Conservation (phyloP, 441 rosid genomes). For the Eruca vesicaria region DNA sequence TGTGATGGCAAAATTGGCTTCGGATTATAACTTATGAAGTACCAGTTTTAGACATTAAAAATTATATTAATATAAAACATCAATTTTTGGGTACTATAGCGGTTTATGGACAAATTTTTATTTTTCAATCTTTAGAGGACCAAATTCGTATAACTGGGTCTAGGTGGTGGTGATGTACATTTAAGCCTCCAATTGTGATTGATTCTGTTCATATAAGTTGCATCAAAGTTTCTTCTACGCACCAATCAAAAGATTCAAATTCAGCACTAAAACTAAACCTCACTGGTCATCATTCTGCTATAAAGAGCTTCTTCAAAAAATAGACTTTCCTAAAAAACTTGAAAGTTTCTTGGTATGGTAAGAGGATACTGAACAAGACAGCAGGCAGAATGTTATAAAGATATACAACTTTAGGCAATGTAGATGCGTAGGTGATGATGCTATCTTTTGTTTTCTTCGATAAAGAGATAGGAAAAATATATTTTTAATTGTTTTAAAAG, state of each 20-base stretch:
- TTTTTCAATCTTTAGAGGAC: too few relatives aligned
- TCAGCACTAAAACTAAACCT: background rate
- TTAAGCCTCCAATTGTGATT: background rate
- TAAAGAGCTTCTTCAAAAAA: background rate
- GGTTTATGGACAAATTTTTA: too few relatives aligned
- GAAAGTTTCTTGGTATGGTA: slow-evolving; percentile 22
- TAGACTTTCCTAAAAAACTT: too few relatives aligned
- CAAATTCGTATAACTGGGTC: too few relatives aligned
- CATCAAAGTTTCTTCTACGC: slow-evolving; percentile 5
- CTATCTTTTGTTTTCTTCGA: background rate
- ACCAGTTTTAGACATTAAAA: too few relatives aligned
- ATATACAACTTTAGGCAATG: slow-evolving; percentile 7
- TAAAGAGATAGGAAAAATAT: too few relatives aligned
- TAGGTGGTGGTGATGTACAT: slow-evolving; percentile 2
- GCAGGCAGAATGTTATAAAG: background rate
- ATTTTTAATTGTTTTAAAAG: too few relatives aligned
- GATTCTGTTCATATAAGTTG: background rate
- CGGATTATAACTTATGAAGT: too few relatives aligned
- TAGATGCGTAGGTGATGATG: slow-evolving; percentile 36
- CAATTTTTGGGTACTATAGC: too few relatives aligned
- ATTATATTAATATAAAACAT: too few relatives aligned
- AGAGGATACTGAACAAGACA: slow-evolving; percentile 26
- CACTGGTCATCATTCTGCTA: background rate
- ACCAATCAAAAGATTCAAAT: slow-evolving; percentile 13
- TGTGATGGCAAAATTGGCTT: too few relatives aligned